Percentiles rank a stretch among this genome's conserved stretches.
Evolutionary conservation across 352 stramenopile genomes (phyloP).

Genomic region (Phytopythium oedochilum): DNA sequence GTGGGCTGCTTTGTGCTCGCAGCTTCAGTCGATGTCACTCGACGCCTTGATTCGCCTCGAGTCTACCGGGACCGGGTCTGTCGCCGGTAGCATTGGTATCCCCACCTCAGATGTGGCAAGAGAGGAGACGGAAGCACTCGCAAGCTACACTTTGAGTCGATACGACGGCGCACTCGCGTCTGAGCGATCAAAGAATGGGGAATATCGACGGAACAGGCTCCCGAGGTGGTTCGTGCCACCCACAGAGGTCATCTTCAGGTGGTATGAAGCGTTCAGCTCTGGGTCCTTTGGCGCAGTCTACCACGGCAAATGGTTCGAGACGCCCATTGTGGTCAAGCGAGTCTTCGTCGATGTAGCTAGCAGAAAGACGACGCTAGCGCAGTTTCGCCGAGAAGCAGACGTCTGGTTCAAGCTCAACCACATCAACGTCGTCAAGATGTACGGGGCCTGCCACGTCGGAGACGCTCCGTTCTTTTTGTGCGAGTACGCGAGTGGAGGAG

Average conservation of each 20-base stretch:
- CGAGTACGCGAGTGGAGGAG: constrained; percentile 17
- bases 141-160: not conserved
- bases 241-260: constrained; percentile 25
- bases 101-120: too few relatives aligned
- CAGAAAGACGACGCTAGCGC: not conserved
- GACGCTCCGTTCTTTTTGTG: not conserved
- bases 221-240: constrained; percentile 24
- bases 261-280: constrained; percentile 11
- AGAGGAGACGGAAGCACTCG: not conserved
- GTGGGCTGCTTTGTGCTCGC: not conserved
- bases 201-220: too few relatives aligned
- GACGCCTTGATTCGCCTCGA: not conserved
- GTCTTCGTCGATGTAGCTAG: not conserved
- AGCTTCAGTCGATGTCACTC: not conserved
- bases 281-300: constrained; percentile 17
- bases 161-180: not conserved
- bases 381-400: constrained; percentile 20
- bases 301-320: constrained; percentile 17
- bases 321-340: constrained; percentile 22
- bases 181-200: too few relatives aligned
- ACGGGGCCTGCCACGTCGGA: not conserved
- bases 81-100: not conserved
- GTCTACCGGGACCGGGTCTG: not conserved
- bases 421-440: not conserved
- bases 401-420: not conserved